A percentile compares a stretch with the other conserved stretches of the same genome.
phyloP scores from a whole-genome alignment of 1,284 basidiomycete species.

The Puccinia novopanici region DNA sequence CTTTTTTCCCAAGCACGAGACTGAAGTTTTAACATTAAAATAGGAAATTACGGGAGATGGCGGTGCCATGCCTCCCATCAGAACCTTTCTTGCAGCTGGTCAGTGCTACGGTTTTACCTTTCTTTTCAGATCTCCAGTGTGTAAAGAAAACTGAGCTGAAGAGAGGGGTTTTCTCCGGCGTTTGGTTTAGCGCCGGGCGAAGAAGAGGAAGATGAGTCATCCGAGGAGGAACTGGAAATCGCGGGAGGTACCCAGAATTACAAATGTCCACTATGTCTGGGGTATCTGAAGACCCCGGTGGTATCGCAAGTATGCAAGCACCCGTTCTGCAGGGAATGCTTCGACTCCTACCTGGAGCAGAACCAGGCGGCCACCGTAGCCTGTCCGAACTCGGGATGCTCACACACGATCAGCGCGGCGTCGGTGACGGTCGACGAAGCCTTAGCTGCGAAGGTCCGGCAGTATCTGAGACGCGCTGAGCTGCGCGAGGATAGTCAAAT shows the following conservation, averaged over 20 bases:
- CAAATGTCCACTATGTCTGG: slow-evolving; percentile 50
- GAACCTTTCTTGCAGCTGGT: slow-evolving; percentile 42
- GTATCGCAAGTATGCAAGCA: slow-evolving; percentile 36
- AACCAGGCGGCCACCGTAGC: neutral
- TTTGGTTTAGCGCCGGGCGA: slow-evolving; percentile 3
- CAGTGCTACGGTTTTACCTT: neutral
- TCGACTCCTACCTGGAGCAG: slow-evolving; percentile 30
- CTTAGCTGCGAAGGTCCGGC: slow-evolving; percentile 27
- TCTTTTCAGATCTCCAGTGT: neutral
- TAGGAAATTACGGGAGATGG: slow-evolving; percentile 24
- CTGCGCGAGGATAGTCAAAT: slow-evolving; percentile 14
- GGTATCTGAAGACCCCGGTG: slow-evolving; percentile 20
- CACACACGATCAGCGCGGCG: neutral
- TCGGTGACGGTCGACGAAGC: slow-evolving; percentile 18
- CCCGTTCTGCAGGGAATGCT: slow-evolving; percentile 43
- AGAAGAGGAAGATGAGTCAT: slow-evolving; percentile 36
- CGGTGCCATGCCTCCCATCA: slow-evolving; percentile 37
- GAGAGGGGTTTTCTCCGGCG: neutral
- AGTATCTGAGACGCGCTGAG: slow-evolving; percentile 12
- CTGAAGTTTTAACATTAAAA: neutral
- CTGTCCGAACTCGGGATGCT: slow-evolving; percentile 43
- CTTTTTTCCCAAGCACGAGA: neutral
- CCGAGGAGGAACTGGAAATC: slow-evolving; percentile 42
- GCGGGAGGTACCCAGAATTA: slow-evolving; percentile 36
- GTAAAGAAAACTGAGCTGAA: neutral